phyloP scores from a whole-genome alignment of 2,329 filamentous ascomycete genomes.

The Botrytis elliptica region DNA sequence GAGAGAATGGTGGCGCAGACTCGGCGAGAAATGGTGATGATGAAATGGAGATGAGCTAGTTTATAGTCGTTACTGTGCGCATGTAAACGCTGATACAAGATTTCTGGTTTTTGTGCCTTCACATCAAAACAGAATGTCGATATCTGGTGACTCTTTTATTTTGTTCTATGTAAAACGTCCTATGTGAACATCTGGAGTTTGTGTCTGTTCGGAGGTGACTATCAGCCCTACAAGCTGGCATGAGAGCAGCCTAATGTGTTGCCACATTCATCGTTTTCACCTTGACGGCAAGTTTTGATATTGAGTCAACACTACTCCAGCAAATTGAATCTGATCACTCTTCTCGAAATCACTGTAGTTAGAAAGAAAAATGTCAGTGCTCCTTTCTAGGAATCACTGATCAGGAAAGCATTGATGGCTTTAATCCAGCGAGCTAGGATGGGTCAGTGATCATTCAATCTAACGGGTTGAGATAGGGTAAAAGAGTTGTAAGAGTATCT shows the following conservation, averaged over 20 bases:
- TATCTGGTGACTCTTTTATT: background rate
- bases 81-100: background rate
- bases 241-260: rapidly evolving
- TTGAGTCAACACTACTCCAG: background rate
- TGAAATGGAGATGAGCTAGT: background rate
- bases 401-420: background rate
- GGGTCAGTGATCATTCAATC: background rate
- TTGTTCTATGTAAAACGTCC: background rate
- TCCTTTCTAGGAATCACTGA: too few species aligned
- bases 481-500: background rate
- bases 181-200: background rate
- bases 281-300: background rate
- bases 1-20: background rate
- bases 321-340: background rate
- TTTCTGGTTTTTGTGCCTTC: background rate
- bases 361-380: background rate
- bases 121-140: background rate
- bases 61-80: background rate
- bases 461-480: background rate
- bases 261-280: background rate
- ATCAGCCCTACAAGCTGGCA: background rate
- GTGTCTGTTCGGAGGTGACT: background rate
- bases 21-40: background rate
- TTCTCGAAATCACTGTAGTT: background rate
- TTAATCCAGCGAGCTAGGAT: background rate